phyloP scores from a whole-genome alignment of 78 protist species.

The Dictyostelium firmibasis region DNA sequence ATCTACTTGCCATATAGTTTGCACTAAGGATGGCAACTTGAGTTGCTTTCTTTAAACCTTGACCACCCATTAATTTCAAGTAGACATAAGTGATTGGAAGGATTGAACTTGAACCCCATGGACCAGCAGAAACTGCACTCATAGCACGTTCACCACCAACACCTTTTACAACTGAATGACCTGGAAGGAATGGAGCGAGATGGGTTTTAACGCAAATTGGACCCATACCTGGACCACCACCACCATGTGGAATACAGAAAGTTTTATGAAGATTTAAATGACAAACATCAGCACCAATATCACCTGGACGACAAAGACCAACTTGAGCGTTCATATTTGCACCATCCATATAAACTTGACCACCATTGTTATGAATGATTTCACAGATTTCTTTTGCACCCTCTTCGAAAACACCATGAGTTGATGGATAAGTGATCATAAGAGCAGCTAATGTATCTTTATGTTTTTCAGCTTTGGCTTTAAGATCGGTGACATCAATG shows the following conservation, averaged over 20 bases:
- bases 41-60: slow-evolving; percentile 89
- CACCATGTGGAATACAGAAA: slow-evolving; percentile 99
- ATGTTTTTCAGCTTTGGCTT: slow-evolving; percentile 87
- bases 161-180: slow-evolving; percentile 63
- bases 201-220: slow-evolving; percentile 96
- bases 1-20: slow-evolving; percentile 97
- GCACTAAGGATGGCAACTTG: slow-evolving; percentile 97
- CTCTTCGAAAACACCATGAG: slow-evolving; percentile 98
- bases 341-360: slow-evolving; percentile 98
- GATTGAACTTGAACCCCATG: slow-evolving; percentile 92
- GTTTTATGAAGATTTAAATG: slow-evolving; percentile 99
- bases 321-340: slow-evolving; percentile 99
- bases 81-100: slow-evolving; percentile 97
- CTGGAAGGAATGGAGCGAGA: slow-evolving; percentile 92
- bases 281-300: slow-evolving; percentile 98
- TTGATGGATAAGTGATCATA: slow-evolving; percentile 98
- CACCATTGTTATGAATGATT: slow-evolving; percentile 93
- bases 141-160: slow-evolving; percentile 80
- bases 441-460: slow-evolving; percentile 90
- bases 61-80: slow-evolving; percentile 93
- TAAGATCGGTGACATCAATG: slow-evolving; percentile 91
- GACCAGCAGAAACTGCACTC: slow-evolving; percentile 94
- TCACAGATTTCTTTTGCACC: slow-evolving; percentile 88
- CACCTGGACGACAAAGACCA: slow-evolving; percentile 95
- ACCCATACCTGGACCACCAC: slow-evolving; percentile 99